These are phyloP conservation scores for Pseudognaphalium luteoalbum DNA, from an alignment of 129 eudicot genomes.

Conservation along the genomic window DNA sequence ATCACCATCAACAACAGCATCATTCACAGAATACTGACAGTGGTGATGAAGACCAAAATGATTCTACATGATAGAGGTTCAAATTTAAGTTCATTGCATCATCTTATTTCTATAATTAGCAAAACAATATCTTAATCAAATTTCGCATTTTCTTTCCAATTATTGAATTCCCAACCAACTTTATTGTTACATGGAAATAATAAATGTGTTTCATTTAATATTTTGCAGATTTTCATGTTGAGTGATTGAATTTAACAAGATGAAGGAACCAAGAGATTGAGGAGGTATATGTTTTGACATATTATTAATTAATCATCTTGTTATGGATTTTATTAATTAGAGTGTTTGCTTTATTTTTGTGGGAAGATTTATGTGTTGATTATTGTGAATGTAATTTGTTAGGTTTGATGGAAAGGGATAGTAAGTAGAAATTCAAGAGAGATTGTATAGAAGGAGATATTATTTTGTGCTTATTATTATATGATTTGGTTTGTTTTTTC, in stretches of 20 bases:
- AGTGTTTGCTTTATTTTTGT: constrained; percentile 29
- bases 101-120: constrained; percentile 31
- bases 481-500: constrained; percentile 37
- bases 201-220: constrained; percentile 24
- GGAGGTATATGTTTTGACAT: constrained; percentile 35
- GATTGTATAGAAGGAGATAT: constrained; percentile 61
- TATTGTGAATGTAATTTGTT: constrained; percentile 55
- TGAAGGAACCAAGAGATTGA: constrained; percentile 24
- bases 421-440: constrained; percentile 48
- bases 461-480: constrained; percentile 53
- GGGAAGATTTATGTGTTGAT: constrained; percentile 36
- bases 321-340: constrained; percentile 19
- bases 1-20: constrained; percentile 55
- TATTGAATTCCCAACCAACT: constrained; percentile 1
- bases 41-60: constrained; percentile 74
- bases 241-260: constrained; percentile 28
- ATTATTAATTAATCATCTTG: constrained; percentile 18
- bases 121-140: constrained; percentile 20
- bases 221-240: constrained; percentile 41
- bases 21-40: constrained; percentile 68
- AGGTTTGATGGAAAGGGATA: constrained; percentile 60
- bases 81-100: constrained; percentile 23
- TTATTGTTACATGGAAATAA: not conserved
- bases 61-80: constrained; percentile 45
- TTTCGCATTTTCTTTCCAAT: constrained; percentile 15